Conservation (phyloP, 306 rosid species). For the Senna siamea region DNA sequence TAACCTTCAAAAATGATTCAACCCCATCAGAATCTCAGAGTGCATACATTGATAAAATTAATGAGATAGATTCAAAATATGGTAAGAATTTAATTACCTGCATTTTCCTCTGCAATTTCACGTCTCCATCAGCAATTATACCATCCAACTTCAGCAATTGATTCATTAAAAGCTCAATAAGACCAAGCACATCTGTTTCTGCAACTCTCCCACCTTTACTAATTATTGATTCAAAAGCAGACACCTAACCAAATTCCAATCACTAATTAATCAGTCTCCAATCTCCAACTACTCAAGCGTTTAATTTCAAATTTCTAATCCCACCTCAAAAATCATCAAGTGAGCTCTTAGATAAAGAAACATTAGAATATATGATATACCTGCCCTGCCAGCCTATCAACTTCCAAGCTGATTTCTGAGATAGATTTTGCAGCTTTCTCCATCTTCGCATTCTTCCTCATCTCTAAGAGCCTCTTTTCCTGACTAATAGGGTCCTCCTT, state of each 20-base stretch:
- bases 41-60: background rate
- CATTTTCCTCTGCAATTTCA: constrained; percentile 86
- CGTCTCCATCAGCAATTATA: constrained; percentile 85
- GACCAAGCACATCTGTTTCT: constrained; percentile 66
- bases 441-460: constrained; percentile 71
- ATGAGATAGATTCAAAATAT: constrained; percentile 2
- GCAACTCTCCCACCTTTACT: constrained; percentile 75
- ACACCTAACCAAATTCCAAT: constrained; percentile 57
- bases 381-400: constrained; percentile 82
- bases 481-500: constrained; percentile 85
- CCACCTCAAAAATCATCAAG: background rate
- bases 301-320: background rate
- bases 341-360: background rate
- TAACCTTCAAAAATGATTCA: constrained; percentile 59
- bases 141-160: constrained; percentile 81
- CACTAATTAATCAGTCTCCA: constrained; percentile 30
- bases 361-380: too few species aligned
- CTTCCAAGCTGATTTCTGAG: constrained; percentile 83
- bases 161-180: constrained; percentile 83
- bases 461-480: constrained; percentile 76
- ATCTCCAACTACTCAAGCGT: constrained; percentile 23
- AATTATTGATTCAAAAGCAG: constrained; percentile 76
- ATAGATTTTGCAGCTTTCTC: constrained; percentile 81
- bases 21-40: constrained; percentile 31
- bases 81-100: constrained; percentile 55